A percentile compares a stretch with the other conserved stretches of the same genome.
These are phyloP conservation scores for bread wheat (Triticum aestivum) DNA, from an alignment of 176 grass and related monocot species.

Conservation along the genomic window IWGSC_CS_RefSeq_v2.1 NC_057801.1:449675600-449676099, in stretches of 20 bases:
- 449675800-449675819: conserved; percentile 92
- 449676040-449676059: neutral
- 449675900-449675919: neutral
- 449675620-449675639: conserved; percentile 26
- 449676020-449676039: neutral
- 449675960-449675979: neutral
- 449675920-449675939: conserved; percentile 24
- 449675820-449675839: conserved; percentile 89
- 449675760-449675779: conserved; percentile 22
- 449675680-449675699: conserved; percentile 79
- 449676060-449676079: neutral
- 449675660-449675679: conserved; percentile 85
- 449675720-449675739: conserved; percentile 36
- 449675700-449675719: conserved; percentile 89
- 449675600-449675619: conserved; percentile 14
- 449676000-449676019: neutral
- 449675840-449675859: conserved; percentile 76
- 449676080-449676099: neutral
- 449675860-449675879: conserved; percentile 10
- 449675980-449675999: conserved; percentile 14
- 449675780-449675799: conserved; percentile 32
- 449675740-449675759: conserved; percentile 26
- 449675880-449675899: neutral
- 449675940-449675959: neutral
- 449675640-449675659: conserved; percentile 49